Evolutionary conservation across 2,329 filamentous ascomycete genomes (phyloP), one percentile per base, ranked within the genome.

Genomic region (Colletotrichum ledebouriae): DNA sequence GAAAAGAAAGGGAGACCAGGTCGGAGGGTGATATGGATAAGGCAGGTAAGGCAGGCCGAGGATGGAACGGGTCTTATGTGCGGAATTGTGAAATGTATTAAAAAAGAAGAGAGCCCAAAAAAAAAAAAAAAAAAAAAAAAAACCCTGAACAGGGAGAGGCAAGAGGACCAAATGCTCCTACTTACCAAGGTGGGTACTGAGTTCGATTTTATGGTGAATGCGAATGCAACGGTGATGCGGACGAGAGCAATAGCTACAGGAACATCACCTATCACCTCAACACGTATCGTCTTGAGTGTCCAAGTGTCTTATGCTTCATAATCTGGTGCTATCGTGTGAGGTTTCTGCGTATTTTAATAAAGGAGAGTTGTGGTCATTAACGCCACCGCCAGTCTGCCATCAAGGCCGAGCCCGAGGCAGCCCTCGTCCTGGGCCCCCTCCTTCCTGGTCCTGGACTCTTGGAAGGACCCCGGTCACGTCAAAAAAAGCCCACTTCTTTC

Each of bases 401-500:
- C 47, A 22, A 29, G 6, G 29, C 55, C 55, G 55, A 58, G 34
- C 41, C 55, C 55, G 55, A 58, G 33, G 55, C 49, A 11, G 34
- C 29, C 49, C 29, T 50, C 50, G 41, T 47, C 50, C 37, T 39
- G 15, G 41, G 11, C 37, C 11, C 13, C 39, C 39, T 42, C 37
- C 13, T 49, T 15, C 50, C 34, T 56, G 52, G 52, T 29, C 53
- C 53, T 56, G 53, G 37, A 12, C 25, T 52, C 49, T 34, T 52
- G 49, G 15, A 52, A 52, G 15, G 25, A 25, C 47, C 59, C 59
- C 39, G 37, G 59, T 60, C 65, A 65, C 55, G 61, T 68, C 41
- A 68, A 60, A 59, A 59, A 39, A 39, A 39, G 11, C 6, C 65
- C 61, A 56, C 65, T 49, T 46, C 41, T 59, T 59, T 55, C 53